These are phyloP conservation scores for Dothidotthia symphoricarpi DNA, from an alignment of 2,329 filamentous ascomycete genomes.

Conservation along the genomic window DNA sequence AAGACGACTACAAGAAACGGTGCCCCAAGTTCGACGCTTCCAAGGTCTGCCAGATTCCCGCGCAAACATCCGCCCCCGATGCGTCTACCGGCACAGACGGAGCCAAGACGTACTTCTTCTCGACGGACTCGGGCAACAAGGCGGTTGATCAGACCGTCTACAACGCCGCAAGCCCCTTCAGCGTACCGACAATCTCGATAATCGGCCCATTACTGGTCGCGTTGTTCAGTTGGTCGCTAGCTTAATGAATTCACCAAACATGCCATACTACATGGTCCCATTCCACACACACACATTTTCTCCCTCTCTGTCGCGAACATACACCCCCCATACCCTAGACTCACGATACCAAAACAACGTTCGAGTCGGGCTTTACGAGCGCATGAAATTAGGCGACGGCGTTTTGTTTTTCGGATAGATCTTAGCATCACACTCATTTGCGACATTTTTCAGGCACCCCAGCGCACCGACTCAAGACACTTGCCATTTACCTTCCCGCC, in stretches of 20 bases:
- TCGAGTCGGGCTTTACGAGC: slow-evolving; percentile 10
- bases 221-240: slow-evolving; percentile 28
- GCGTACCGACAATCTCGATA: slow-evolving; percentile 18
- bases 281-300: slow-evolving; percentile 7
- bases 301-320: slow-evolving; percentile 8
- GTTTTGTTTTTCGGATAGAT: slow-evolving; percentile 7
- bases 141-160: slow-evolving; percentile 33
- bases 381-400: slow-evolving; percentile 16
- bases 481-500: background rate
- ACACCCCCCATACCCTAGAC: slow-evolving; percentile 3
- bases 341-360: slow-evolving; percentile 3
- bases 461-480: background rate
- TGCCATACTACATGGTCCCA: slow-evolving; percentile 3
- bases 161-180: slow-evolving; percentile 18
- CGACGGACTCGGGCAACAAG: slow-evolving; percentile 22
- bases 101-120: slow-evolving; percentile 41
- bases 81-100: slow-evolving; percentile 21
- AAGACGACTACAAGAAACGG: slow-evolving; percentile 31
- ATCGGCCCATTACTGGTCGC: slow-evolving; percentile 25
- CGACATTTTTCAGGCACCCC: background rate
- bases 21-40: slow-evolving; percentile 29
- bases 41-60: slow-evolving; percentile 37
- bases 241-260: slow-evolving; percentile 17
- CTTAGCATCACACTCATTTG: too few relatives aligned
- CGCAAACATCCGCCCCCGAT: slow-evolving; percentile 33